These are phyloP conservation scores for Trichoderma afroharzianum DNA, from an alignment of 2,329 filamentous ascomycete genomes.

Conservation along the genomic window DNA sequence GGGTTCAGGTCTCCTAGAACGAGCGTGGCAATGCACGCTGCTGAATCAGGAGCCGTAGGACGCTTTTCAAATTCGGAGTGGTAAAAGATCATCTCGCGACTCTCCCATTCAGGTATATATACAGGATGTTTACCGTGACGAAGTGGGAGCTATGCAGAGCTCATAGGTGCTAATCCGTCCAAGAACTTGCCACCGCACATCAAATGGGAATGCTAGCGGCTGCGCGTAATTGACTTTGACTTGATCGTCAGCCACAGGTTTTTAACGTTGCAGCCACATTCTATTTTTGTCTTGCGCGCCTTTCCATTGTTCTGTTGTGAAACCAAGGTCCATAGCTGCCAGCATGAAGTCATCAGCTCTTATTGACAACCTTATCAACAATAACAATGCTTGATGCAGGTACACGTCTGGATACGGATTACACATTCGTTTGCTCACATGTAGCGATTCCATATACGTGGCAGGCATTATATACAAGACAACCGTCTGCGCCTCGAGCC, in stretches of 20 bases:
- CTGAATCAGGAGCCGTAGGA: background rate
- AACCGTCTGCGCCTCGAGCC: background rate
- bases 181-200: background rate
- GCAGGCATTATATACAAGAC: background rate
- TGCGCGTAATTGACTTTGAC: background rate
- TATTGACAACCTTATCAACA: background rate
- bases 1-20: background rate
- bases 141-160: background rate
- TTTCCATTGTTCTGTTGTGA: background rate
- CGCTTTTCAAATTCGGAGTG: background rate
- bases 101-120: background rate
- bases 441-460: background rate
- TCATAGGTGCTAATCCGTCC: background rate
- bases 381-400: background rate
- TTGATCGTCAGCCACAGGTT: background rate
- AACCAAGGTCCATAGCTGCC: background rate
- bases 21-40: background rate
- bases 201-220: background rate
- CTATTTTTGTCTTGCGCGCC: background rate
- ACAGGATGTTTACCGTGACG: background rate
- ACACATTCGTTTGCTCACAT: background rate
- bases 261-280: background rate
- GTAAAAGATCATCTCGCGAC: background rate
- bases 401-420: background rate
- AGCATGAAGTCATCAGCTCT: background rate